Evolutionary conservation across 306 rosid genomes (phyloP).

Genomic region (Castanea sativa): DNA sequence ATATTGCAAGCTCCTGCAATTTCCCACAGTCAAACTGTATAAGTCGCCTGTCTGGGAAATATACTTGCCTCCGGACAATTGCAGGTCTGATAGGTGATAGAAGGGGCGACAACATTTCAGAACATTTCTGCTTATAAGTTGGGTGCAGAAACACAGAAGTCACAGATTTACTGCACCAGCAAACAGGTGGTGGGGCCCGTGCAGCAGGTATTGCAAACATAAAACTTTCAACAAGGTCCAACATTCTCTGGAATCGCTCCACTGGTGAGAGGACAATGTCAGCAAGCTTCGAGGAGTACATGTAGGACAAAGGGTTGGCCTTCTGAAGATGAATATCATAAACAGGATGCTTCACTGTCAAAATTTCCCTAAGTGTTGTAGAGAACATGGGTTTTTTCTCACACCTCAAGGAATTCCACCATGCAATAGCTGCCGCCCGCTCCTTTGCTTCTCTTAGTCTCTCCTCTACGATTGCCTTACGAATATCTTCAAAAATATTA

Average conservation of each 20-base stretch:
- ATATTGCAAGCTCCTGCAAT: conserved; percentile 73
- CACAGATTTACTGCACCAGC: conserved; percentile 77
- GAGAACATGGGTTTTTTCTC: conserved; percentile 69
- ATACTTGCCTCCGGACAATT: conserved; percentile 91
- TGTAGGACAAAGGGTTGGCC: conserved; percentile 63
- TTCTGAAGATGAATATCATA: conserved; percentile 63
- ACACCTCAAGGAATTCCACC: conserved; percentile 99
- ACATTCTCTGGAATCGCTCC: conserved; percentile 74
- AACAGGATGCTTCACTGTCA: conserved; percentile 72
- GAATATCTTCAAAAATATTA: conserved; percentile 85
- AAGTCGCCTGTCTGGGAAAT: conserved; percentile 96
- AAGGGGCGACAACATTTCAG: conserved; percentile 67
- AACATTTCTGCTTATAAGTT: conserved; percentile 64
- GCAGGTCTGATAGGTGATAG: conserved; percentile 88
- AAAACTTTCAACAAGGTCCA: conserved; percentile 85
- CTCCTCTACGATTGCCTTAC: conserved; percentile 76
- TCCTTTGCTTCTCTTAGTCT: conserved; percentile 75
- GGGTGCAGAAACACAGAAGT: conserved; percentile 60
- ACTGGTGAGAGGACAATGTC: conserved; percentile 83
- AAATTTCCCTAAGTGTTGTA: conserved; percentile 65
- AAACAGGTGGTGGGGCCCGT: conserved; percentile 76
- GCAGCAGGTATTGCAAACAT: conserved; percentile 98
- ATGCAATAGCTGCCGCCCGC: conserved; percentile 74
- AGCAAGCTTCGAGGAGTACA: conserved; percentile 82
- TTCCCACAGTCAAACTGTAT: conserved; percentile 98